Percentiles rank a stretch among this genome's conserved stretches.
Conservation (phyloP, 1,284 basidiomycete genomes). For the Sporisorium reilianum region DNA sequence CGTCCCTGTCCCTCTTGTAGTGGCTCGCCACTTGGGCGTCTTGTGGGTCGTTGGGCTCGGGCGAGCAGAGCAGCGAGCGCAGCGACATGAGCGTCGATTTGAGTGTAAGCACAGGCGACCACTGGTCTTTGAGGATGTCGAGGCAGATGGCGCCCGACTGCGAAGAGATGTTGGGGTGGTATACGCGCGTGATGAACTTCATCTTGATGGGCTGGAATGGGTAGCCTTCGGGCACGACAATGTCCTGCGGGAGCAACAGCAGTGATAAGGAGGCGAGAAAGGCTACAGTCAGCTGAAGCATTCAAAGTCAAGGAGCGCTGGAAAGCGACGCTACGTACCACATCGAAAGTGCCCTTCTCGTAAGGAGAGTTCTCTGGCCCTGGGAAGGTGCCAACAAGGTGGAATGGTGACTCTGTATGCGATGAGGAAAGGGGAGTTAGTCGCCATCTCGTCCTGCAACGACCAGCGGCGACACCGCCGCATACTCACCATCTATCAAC, state of each 20-base stretch:
- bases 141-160: slow-evolving; percentile 92
- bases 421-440: slow-evolving; percentile 7
- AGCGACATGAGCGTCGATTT: slow-evolving; percentile 96
- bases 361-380: slow-evolving; percentile 82
- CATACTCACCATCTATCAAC: slow-evolving; percentile 77
- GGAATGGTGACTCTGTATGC: slow-evolving; percentile 43
- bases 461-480: no score
- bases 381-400: slow-evolving; percentile 55
- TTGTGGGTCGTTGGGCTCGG: slow-evolving; percentile 96
- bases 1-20: slow-evolving; percentile 85
- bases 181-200: slow-evolving; percentile 79
- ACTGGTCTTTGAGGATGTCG: slow-evolving; percentile 76
- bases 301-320: not conserved
- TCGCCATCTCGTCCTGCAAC: not conserved
- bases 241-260: slow-evolving; percentile 78
- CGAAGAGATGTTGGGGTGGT: slow-evolving; percentile 96
- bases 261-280: not conserved
- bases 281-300: not conserved
- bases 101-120: slow-evolving; percentile 77
- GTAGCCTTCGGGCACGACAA: slow-evolving; percentile 89
- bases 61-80: slow-evolving; percentile 93
- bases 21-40: slow-evolving; percentile 95
- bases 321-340: slow-evolving; percentile 74
- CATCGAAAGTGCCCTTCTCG: slow-evolving; percentile 90
- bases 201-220: slow-evolving; percentile 98